A percentile compares a stretch with the other conserved stretches of the same genome.
These are phyloP conservation scores for Hyaloscypha variabilis DNA, from an alignment of 495 filamentous ascomycete species.

Conservation along the genomic window DNA sequence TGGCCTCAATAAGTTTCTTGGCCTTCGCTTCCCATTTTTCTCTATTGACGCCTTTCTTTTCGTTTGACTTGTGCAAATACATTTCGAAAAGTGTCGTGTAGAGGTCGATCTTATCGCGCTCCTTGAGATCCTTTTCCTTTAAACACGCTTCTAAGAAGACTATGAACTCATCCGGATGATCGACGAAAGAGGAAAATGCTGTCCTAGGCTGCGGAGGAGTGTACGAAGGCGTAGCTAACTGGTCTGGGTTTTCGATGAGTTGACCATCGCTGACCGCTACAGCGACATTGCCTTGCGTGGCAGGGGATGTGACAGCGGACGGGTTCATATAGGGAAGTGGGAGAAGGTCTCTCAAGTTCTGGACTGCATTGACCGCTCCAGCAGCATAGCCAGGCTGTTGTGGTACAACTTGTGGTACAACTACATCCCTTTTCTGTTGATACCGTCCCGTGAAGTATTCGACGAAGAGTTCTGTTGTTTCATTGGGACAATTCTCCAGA, in stretches of 20 bases:
- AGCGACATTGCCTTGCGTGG: slow-evolving; percentile 39
- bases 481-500: slow-evolving; percentile 77
- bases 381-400: slow-evolving; percentile 49
- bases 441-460: slow-evolving; percentile 91
- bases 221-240: slow-evolving; percentile 48
- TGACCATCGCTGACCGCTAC: slow-evolving; percentile 39
- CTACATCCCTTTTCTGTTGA: slow-evolving; percentile 67
- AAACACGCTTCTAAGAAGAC: slow-evolving; percentile 86
- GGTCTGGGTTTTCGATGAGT: slow-evolving; percentile 41
- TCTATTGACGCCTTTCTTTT: slow-evolving; percentile 70
- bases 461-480: slow-evolving; percentile 84
- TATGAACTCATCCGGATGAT: slow-evolving; percentile 89
- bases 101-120: slow-evolving; percentile 77
- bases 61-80: slow-evolving; percentile 86
- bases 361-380: slow-evolving; percentile 69
- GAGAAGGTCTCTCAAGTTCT: slow-evolving; percentile 80
- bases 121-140: slow-evolving; percentile 63
- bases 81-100: slow-evolving; percentile 98
- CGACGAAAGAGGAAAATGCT: slow-evolving; percentile 95
- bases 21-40: slow-evolving; percentile 89
- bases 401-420: slow-evolving; percentile 44
- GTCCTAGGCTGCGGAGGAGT: slow-evolving; percentile 79
- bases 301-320: slow-evolving; percentile 47
- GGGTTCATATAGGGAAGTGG: slow-evolving; percentile 84
- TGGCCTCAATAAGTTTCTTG: slow-evolving; percentile 77